phyloP scores from a whole-genome alignment of 345 rosid genomes.

The Citrus cavaleriei region DNA sequence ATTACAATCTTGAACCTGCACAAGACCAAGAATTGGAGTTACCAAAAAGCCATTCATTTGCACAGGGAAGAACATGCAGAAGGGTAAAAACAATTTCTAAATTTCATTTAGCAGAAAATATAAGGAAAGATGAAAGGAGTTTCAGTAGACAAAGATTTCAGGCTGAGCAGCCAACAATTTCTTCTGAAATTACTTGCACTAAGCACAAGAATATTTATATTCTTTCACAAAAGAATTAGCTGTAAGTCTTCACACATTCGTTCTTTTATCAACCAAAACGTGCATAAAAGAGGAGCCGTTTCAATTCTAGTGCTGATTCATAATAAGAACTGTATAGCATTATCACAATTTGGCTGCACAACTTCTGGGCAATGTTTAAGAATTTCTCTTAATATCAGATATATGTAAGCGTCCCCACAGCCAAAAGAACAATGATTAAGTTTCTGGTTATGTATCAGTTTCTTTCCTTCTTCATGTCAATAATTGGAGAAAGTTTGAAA shows the following conservation, averaged over 20 bases:
- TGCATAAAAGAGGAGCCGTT: not conserved
- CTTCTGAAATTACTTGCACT: not conserved
- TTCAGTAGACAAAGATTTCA: not conserved
- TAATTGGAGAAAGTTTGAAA: not conserved
- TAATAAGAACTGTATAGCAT: not conserved
- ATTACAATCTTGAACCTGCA: slow-evolving; percentile 55
- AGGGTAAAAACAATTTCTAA: not conserved
- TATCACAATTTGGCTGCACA: not conserved
- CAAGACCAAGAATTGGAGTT: not conserved
- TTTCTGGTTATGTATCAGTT: not conserved
- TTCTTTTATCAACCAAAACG: not conserved
- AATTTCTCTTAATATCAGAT: not conserved
- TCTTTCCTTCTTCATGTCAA: not conserved
- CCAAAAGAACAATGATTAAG: not conserved
- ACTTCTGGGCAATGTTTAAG: not conserved
- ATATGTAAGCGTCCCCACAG: not conserved
- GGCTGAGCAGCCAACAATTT: not conserved
- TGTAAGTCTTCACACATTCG: not conserved
- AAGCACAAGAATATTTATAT: not conserved
- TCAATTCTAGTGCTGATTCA: not conserved
- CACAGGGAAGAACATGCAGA: not conserved
- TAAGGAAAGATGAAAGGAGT: not conserved
- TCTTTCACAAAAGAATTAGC: not conserved
- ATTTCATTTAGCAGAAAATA: not conserved
- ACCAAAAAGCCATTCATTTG: not conserved